Base-by-base conservation (phyloP, 1,284 basidiomycete genomes). In the Coniferiporia sulphurascens region DNA sequence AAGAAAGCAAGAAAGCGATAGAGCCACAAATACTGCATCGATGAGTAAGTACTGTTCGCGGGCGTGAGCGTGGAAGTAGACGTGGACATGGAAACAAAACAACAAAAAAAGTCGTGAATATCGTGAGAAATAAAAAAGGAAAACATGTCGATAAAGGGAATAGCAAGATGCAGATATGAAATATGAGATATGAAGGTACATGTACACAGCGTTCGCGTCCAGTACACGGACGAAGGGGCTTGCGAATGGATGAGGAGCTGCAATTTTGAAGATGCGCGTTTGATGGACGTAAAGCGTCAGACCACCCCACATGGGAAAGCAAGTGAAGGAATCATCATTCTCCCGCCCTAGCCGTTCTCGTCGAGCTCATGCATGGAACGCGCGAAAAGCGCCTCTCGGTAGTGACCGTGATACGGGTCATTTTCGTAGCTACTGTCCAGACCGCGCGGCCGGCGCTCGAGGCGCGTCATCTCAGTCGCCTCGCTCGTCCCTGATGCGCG, bases 321-420 rank as follows among this genome's bases (percentile, higher is more conserved):
- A 27, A 27, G 27, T 5, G 27, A 27, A 27, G 9, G 9, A 8
- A 15, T 15, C 15, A 15, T 41, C 7, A 8, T 41, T 8, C 38
- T 3, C 38, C 9, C 6, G 13, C 13, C 4, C 13, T 12, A 8
- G 19, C 41, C n/a, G 41, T 55, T 54, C 17, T 38, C 13, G 38
- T 46, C 27, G 45, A 19, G 52, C 13, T 19, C 44, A 13, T 50
- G 15, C 32, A 34, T 43, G 46, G 43, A n/a, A 46, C 22, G 54
- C 32, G 21, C 27, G n/a, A n/a, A n/a, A 56, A 36, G 10, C 3
- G 12, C 17, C 15, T 44, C 17, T 43, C 50, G 57, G 35, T 53
- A 53, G n/a, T 58, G 57, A 32, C 48, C 43, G 19, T 52, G 50
- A n/a, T 52, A 48, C 17, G 53, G 43, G 19, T 58, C 50, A 49